Base-by-base conservation (phyloP, 805 yeast species). In the Saturnispora galanensis region DNA sequence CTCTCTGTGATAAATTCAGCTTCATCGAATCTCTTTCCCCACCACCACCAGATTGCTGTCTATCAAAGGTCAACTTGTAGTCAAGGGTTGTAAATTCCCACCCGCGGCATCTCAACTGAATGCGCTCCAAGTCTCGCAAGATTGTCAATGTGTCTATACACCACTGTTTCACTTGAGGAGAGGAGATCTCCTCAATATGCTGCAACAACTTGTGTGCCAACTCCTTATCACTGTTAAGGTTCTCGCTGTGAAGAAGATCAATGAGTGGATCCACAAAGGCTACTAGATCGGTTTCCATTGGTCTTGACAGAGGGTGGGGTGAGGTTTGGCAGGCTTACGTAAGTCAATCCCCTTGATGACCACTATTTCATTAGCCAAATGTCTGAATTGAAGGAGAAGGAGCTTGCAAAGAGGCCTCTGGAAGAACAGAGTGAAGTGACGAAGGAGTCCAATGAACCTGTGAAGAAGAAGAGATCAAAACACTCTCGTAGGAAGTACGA, bases 81-180 rank as follows among this genome's bases (percentile, higher is more conserved):
- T 75, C 78, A 26, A 76, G 56, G 9, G 79, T 70, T 37, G 71
- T 59, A 46, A 76, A 75, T 42, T 75, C 78, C 81, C 81, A 76
- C 48, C 71, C 71, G 47, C 70, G 67, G 39, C 73, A 60, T 31
- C 63, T 66, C 32, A 70, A 56, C 49, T 70, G 74, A 16, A 73
- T 63, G 48, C 68, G 68, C 57, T 76, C 81, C 35, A 76, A 58
- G 37, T 74, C 70, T 50, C 75, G 67, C 30, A 76, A 58, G 5
- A 74, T 68, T 45, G 68, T 68, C 45, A 74, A 64, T 8, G 71
- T 63, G 30, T 68, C 61, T 45, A 66, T 71, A 53, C 81, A 76
- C 54, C 73, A 64, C 44, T 70, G 66, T 41, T 71, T 68, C 12
- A 75, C 61, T 47, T 66, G 66, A 16, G 66, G 47, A 50, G 73